Base-by-base conservation (phyloP, 805 yeast genomes). In the Metschnikowia lochheadii region DNA sequence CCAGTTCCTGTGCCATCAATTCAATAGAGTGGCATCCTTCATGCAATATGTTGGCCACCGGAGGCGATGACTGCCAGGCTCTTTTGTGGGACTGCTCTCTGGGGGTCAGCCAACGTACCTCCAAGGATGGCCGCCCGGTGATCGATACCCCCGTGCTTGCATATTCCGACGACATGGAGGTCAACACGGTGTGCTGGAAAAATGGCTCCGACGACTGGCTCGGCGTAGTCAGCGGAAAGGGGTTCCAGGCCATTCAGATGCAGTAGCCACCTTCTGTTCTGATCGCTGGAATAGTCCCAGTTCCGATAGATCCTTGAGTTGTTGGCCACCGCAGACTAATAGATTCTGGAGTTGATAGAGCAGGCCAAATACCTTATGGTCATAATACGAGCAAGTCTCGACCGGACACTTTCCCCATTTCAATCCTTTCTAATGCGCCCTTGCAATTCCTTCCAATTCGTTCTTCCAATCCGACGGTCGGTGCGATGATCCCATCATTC, bases 21-120 rank as follows among this genome's bases (percentile, higher is more conserved):
- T 76, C 83, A 55, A 78, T 91, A 15, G 68, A 76, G 47, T 92
- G 97, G 97, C 92, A 91, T 59, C 97, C 98, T 0, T 65, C 78
- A 0, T 77, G 82, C 32, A 83, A 85, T 53, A 65, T 78, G 29
- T 65, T 92, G 17, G 58, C 83, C 14, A 77, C 84, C 0, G 84
- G 96, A 58, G 77, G 85, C 58, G 84, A 85, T 69, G 87, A 83
- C 65, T 81, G 94, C 63, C 90, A 85, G 63, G 84, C 84, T 1
- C 66, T 86, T 29, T 72, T 82, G 15, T 84, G 90, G 84, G 90
- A 87, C 62, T 66, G 84, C 48, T 72, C 67, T 51, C 61, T 62
- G 45, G 31, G 43, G 3, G 32, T 33, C 26, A 35, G 41, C 33
- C 55, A 40, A 15, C 44, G 72, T 10, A 48, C 46, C n/a, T 17